These are phyloP conservation scores for Penicillium janthinellum DNA, from an alignment of 2,329 filamentous ascomycete species.

Conservation along the genomic window DNA sequence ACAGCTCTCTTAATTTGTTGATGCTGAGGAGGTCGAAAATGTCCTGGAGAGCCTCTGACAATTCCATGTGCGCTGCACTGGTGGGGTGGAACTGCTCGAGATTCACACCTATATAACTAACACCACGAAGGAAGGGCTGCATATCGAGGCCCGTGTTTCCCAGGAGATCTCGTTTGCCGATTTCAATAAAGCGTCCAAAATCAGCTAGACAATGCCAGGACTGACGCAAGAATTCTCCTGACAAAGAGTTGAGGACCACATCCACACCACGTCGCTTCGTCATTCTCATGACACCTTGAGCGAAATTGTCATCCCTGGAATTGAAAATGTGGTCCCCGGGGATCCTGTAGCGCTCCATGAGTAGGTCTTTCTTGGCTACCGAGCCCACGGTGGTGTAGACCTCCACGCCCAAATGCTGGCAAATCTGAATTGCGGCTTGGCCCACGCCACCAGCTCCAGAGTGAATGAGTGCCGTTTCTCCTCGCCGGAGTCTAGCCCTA, in stretches of 20 bases:
- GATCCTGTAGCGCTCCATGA: too few species aligned
- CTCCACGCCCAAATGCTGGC: not conserved
- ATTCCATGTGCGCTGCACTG: too few species aligned
- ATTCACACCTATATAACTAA: too few species aligned
- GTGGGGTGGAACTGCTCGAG: too few species aligned
- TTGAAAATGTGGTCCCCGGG: too few species aligned
- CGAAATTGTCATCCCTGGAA: not conserved
- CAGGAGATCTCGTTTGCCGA: not conserved
- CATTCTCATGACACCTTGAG: not conserved
- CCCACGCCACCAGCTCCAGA: slow-evolving; percentile 2
- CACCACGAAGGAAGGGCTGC: too few species aligned
- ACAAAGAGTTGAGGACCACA: not conserved
- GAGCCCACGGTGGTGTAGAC: not conserved
- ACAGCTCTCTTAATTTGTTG: too few species aligned
- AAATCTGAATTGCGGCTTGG: not conserved
- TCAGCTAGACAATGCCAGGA: slow-evolving; percentile 1
- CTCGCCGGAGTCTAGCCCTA: not conserved
- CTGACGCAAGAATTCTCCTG: not conserved
- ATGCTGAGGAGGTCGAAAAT: too few species aligned
- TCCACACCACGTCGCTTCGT: slow-evolving; percentile 3
- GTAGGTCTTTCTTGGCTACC: too few species aligned
- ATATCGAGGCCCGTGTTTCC: not conserved
- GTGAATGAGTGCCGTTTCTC: not conserved
- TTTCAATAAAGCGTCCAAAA: slow-evolving; percentile 1
- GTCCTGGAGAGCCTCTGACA: too few species aligned